These are phyloP conservation scores for Allium cepa DNA, from an alignment of 106 monocot species.

Conservation along the genomic window DNA sequence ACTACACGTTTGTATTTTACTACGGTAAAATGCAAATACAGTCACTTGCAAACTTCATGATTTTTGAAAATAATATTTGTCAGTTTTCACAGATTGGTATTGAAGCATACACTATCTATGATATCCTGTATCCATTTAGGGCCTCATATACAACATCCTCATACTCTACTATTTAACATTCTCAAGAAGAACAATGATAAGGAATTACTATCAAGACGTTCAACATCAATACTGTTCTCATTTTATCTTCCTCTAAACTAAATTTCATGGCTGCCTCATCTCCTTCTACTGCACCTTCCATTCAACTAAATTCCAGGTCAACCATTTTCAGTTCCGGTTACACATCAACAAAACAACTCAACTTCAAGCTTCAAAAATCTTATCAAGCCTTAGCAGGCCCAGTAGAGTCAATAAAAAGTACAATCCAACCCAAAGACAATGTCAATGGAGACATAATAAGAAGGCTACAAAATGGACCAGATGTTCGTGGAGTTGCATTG, in stretches of 20 bases:
- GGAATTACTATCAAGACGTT: not conserved
- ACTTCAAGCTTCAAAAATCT: not conserved
- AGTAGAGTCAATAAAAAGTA: not conserved
- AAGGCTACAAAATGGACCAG: conserved; percentile 49
- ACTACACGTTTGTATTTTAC: no score
- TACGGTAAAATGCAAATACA: no score
- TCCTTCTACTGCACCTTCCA: not conserved
- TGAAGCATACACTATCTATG: not conserved
- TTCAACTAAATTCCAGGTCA: not conserved
- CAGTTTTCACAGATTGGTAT: no score
- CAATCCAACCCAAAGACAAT: not conserved
- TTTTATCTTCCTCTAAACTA: not conserved
- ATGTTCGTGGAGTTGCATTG: conserved; percentile 46
- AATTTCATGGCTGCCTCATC: not conserved
- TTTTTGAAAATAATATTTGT: no score
- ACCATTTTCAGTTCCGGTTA: not conserved
- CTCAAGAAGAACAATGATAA: not conserved
- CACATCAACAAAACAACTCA: not conserved
- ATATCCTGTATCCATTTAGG: not conserved
- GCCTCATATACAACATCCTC: conserved; percentile 6
- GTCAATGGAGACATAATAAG: conserved; percentile 22
- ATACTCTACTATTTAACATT: not conserved
- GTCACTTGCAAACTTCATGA: no score
- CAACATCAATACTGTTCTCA: not conserved
- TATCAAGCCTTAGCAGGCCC: not conserved